Conservation (phyloP, 345 rosid species). For the Arabidopsis arenosa region DNA sequence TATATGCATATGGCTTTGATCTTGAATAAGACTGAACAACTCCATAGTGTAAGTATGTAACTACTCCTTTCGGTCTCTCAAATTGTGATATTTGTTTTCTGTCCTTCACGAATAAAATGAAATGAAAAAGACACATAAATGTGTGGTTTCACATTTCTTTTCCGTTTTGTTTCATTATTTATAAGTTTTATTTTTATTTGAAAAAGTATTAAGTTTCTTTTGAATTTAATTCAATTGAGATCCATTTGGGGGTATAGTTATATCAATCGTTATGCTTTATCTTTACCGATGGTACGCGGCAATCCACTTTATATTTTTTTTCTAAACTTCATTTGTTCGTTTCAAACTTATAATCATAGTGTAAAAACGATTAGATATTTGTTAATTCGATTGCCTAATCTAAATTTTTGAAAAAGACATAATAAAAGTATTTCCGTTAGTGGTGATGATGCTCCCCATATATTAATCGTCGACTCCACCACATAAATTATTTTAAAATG, state of each 20-base stretch:
- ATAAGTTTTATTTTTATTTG: background rate
- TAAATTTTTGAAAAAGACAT: constrained; percentile 14
- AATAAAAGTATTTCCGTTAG: constrained; percentile 36
- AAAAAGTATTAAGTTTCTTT: constrained; percentile 14
- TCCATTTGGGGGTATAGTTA: background rate
- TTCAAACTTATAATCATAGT: constrained; percentile 31
- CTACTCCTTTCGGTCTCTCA: constrained; percentile 19
- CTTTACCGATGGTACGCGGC: constrained; percentile 35
- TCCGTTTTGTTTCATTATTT: background rate
- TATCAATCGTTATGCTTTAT: constrained; percentile 23
- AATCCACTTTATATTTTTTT: constrained; percentile 27
- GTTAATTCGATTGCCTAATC: constrained; percentile 5
- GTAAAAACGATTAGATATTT: constrained; percentile 33
- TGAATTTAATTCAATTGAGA: background rate
- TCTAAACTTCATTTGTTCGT: constrained; percentile 29
- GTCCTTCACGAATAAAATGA: background rate
- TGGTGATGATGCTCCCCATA: constrained; percentile 51
- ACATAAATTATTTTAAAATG: background rate
- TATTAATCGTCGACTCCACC: constrained; percentile 39
- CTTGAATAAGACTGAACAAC: constrained; percentile 27
- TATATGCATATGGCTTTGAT: constrained; percentile 31
- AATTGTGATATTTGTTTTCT: constrained; percentile 11
- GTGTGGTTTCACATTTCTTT: constrained; percentile 5
- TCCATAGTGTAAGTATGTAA: constrained; percentile 25
- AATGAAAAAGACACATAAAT: background rate